Percentiles rank a stretch among this genome's conserved stretches.
phyloP scores from a whole-genome alignment of 2,329 filamentous ascomycete genomes.

The Camillea tinctor region DNA sequence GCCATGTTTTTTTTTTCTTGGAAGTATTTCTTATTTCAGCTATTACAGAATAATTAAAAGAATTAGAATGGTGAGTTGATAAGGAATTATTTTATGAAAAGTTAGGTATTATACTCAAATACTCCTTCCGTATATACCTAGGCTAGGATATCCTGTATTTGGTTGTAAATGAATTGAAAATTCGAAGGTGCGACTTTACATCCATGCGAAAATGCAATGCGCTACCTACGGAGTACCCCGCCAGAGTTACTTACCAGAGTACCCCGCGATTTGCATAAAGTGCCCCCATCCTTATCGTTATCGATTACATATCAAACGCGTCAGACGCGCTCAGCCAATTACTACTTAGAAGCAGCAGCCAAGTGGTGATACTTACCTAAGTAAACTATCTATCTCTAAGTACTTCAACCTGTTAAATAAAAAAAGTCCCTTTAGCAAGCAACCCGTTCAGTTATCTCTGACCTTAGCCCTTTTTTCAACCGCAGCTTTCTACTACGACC shows the following conservation, averaged over 20 bases:
- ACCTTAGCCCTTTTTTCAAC: neutral
- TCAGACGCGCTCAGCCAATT: neutral
- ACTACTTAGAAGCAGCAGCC: neutral
- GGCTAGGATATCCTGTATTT: no score
- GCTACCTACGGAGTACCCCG: constrained; percentile 2
- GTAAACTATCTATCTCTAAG: neutral
- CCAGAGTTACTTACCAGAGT: no score
- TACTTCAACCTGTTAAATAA: neutral
- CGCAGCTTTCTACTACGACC: no score
- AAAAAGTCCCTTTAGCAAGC: neutral
- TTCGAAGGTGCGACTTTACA: no score
- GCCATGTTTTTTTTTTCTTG: constrained; percentile 18
- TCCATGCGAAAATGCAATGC: neutral
- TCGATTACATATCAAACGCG: neutral
- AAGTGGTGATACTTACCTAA: neutral
- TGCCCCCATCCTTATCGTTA: neutral
- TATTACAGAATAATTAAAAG: neutral
- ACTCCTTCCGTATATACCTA: no score
- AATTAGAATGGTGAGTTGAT: no score
- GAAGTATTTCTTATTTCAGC: neutral
- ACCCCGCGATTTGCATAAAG: neutral
- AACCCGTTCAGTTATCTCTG: neutral
- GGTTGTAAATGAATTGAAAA: no score
- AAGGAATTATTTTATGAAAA: no score
- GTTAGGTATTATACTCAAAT: no score